Evolutionary conservation across 2,329 filamentous ascomycete genomes (phyloP).

Genomic region (Emergomyces africanus): DNA sequence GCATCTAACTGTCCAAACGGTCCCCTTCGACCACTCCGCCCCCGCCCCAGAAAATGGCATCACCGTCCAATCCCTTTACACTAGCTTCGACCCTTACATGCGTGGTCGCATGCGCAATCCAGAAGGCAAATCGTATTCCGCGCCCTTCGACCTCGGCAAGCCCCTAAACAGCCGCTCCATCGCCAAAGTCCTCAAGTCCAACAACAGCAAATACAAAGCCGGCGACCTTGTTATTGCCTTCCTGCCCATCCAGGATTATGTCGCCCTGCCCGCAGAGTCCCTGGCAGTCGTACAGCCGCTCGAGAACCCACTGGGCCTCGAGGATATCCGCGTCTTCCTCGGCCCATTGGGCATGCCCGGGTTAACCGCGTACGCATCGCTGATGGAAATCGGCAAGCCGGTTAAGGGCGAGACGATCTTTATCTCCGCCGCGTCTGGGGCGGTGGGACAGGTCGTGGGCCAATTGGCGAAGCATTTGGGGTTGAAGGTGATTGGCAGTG

Average conservation of each 20-base stretch:
- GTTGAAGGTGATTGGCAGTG: conserved; percentile 64
- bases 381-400: conserved; percentile 63
- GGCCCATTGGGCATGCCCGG: conserved; percentile 70
- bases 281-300: conserved; percentile 29
- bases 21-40: conserved; percentile 48
- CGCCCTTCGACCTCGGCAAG: conserved; percentile 47
- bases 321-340: conserved; percentile 47
- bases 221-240: conserved; percentile 53
- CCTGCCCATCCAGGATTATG: conserved; percentile 58
- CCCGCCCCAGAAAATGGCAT: conserved; percentile 52
- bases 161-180: conserved; percentile 54
- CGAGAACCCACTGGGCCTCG: conserved; percentile 48
- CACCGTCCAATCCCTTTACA: conserved; percentile 55
- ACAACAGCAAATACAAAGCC: conserved; percentile 46
- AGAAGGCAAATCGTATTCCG: conserved; percentile 52
- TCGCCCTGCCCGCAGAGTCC: conserved; percentile 39
- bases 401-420: conserved; percentile 73
- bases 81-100: conserved; percentile 75
- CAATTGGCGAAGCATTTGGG: conserved; percentile 75
- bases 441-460: conserved; percentile 71
- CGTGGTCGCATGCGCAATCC: conserved; percentile 63
- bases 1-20: conserved; percentile 54
- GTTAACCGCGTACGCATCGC: conserved; percentile 59
- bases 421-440: conserved; percentile 65
- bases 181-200: conserved; percentile 58